Conservation (phyloP, 2,329 filamentous ascomycete species). For the Aspergillus eucalypticola region DNA sequence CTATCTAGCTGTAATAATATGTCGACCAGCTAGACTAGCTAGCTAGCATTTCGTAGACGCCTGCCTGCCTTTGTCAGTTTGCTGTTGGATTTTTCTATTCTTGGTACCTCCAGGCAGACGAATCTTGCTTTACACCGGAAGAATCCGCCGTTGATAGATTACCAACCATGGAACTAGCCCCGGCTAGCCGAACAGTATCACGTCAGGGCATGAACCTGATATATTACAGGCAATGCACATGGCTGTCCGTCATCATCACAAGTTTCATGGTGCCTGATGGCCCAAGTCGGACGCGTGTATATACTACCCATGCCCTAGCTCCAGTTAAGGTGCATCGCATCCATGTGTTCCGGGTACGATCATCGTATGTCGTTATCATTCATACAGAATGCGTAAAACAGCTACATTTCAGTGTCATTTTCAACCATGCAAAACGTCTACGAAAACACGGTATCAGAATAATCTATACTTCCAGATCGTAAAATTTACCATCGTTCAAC, state of each 20-base stretch:
- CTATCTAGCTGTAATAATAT: too few species aligned
- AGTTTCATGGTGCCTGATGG: too few species aligned
- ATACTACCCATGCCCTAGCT: too few species aligned
- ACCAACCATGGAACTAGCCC: constrained; percentile 13
- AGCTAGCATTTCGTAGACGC: too few species aligned
- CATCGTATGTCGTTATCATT: too few species aligned
- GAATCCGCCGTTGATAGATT: constrained; percentile 10
- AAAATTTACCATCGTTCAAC: neutral
- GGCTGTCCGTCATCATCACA: too few species aligned
- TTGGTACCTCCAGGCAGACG: constrained; percentile 3
- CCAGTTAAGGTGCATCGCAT: neutral
- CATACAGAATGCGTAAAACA: neutral
- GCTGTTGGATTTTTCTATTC: constrained; percentile 2
- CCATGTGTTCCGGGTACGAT: neutral
- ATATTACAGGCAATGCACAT: too few species aligned
- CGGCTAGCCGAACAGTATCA: constrained; percentile 12
- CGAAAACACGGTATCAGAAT: neutral
- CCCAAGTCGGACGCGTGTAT: too few species aligned
- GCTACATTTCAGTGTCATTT: neutral
- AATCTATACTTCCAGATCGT: neutral
- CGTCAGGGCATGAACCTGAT: constrained; percentile 2
- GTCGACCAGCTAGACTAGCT: too few species aligned
- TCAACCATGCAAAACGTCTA: neutral
- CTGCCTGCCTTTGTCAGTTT: neutral
- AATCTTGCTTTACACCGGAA: constrained; percentile 8